Evolutionary conservation across 2,329 filamentous ascomycete genomes (phyloP).

Genomic region (Trichoderma lentiforme): DNA sequence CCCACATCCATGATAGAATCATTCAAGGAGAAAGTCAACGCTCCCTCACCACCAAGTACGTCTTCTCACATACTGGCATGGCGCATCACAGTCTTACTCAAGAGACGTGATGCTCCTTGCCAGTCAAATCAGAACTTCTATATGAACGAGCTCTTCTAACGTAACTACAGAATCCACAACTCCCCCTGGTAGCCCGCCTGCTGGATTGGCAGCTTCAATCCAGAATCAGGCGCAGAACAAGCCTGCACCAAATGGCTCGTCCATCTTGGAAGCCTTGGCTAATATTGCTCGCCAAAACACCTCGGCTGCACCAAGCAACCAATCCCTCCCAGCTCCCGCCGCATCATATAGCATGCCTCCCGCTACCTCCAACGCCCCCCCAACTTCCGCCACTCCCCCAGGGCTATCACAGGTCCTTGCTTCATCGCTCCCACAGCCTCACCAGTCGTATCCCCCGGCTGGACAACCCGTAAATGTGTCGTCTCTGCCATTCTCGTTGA

Average conservation of each 20-base stretch:
- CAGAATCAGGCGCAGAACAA: constrained; percentile 32
- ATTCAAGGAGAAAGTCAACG: constrained; percentile 77
- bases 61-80: constrained; percentile 23
- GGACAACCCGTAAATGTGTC: constrained; percentile 59
- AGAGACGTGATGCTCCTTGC: neutral
- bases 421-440: constrained; percentile 30
- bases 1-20: constrained; percentile 71
- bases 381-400: constrained; percentile 2
- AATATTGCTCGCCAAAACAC: constrained; percentile 76
- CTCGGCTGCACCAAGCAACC: constrained; percentile 42
- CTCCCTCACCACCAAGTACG: constrained; percentile 63
- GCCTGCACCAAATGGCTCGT: constrained; percentile 46
- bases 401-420: constrained; percentile 33
- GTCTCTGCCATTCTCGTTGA: constrained; percentile 43
- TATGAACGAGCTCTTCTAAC: constrained; percentile 35
- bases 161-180: constrained; percentile 65
- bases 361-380: constrained; percentile 21
- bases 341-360: constrained; percentile 40
- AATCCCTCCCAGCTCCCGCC: constrained; percentile 39
- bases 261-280: constrained; percentile 74
- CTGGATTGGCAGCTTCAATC: constrained; percentile 42
- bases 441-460: constrained; percentile 39
- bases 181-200: constrained; percentile 60
- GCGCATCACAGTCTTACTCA: neutral
- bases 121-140: neutral